Conservation (phyloP, 2,329 filamentous ascomycete species). For the Fusarium gaditjirri region DNA sequence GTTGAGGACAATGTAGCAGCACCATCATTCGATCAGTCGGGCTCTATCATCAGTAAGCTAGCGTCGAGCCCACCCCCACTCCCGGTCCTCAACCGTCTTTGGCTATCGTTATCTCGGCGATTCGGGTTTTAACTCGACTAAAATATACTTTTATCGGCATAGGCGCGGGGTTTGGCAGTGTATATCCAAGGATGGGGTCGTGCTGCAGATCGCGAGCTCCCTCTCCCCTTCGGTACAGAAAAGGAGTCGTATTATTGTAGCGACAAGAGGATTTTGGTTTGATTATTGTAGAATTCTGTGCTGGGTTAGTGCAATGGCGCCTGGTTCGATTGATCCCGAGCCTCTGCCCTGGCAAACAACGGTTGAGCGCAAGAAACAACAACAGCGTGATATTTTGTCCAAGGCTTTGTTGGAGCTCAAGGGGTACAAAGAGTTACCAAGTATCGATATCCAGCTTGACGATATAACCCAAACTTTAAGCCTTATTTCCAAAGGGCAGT, state of each 20-base stretch:
- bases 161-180: background rate
- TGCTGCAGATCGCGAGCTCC: background rate
- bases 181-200: slow-evolving; percentile 3
- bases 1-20: background rate
- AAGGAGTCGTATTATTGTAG: background rate
- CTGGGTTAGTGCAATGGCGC: background rate
- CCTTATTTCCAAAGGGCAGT: background rate
- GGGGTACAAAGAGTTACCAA: background rate
- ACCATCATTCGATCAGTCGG: background rate
- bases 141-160: background rate
- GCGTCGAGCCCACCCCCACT: slow-evolving; percentile 1
- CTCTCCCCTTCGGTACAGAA: background rate
- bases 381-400: background rate
- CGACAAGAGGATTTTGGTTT: background rate
- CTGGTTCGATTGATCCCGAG: background rate
- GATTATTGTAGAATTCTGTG: background rate
- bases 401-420: background rate
- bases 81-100: background rate
- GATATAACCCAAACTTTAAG: background rate
- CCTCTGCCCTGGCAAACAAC: slow-evolving; percentile 1
- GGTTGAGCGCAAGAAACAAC: background rate
- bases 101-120: background rate
- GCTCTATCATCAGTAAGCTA: background rate
- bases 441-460: background rate
- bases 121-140: background rate